phyloP scores from a whole-genome alignment of 805 yeast species.

The Candida verbasci region DNA sequence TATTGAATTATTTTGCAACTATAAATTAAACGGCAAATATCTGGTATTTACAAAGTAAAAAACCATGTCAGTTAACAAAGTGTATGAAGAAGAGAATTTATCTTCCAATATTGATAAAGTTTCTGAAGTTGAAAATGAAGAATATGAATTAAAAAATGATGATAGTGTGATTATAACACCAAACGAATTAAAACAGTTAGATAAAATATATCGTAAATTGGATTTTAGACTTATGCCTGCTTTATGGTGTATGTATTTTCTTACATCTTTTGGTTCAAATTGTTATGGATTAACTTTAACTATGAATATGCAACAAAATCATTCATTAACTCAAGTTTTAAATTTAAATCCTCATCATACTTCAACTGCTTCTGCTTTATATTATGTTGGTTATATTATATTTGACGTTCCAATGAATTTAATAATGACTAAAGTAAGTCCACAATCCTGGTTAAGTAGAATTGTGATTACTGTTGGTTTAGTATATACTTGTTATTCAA shows the following conservation, averaged over 20 bases:
- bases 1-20: constrained; percentile 1
- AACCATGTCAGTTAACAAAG: too few species aligned
- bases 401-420: constrained; percentile 89
- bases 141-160: constrained; percentile 3
- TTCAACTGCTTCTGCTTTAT: constrained; percentile 73
- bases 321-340: constrained; percentile 55
- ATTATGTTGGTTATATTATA: constrained; percentile 77
- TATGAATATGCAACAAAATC: constrained; percentile 62
- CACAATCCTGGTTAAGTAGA: constrained; percentile 81
- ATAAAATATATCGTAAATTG: constrained; percentile 54
- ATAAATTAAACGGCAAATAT: constrained; percentile 1
- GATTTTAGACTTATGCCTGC: constrained; percentile 78
- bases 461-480: constrained; percentile 74
- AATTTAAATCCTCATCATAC: constrained; percentile 51
- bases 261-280: constrained; percentile 72
- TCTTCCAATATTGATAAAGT: not conserved
- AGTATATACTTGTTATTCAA: constrained; percentile 70
- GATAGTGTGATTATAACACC: not conserved
- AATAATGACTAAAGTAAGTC: constrained; percentile 76
- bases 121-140: constrained; percentile 6
- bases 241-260: constrained; percentile 72
- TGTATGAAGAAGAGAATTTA: too few species aligned
- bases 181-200: constrained; percentile 31
- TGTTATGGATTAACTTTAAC: constrained; percentile 79
- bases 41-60: too few species aligned